Evolutionary conservation across 2,329 filamentous ascomycete genomes (phyloP), one percentile per base, ranked within the genome.

Genomic region (Colletotrichum sp.): DNA sequence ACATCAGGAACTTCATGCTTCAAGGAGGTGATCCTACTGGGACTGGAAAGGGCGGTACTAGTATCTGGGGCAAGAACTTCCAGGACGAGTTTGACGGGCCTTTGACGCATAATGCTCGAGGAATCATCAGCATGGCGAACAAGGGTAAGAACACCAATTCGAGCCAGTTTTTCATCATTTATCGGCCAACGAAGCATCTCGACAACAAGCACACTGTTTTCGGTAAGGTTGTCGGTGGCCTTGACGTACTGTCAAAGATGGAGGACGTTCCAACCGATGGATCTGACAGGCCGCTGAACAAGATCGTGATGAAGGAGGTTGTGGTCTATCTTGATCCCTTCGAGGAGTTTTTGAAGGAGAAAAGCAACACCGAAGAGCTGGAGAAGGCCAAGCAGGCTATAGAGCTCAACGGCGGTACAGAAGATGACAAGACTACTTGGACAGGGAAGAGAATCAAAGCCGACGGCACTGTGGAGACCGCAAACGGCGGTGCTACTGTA

Each of bases 141-240:
- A 99, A 99, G 83, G 97, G 97, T 75, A 98, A 98, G 82, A 96
- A 98, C 82, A 99, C 96, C 26, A 99, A 99, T 85, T 97, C 95
- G 10, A 95, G 92, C 79, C 97, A 99, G 85, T 99, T 93, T 83
- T 99, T 99, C 88, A 94, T 99, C 82, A 95, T 94, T 0, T 99
- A 99, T 84, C 93, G 95, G 67, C 89, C 94, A 1, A 92, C 93
- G 0, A 93, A 94, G 78, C 97, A 99, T 86, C 90, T 99, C 1
- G 95, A 99, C 84, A 91, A 93, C 76, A 99, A 99, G 82, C 97
- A 99, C 85, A 99, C 97, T n/a, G 95, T 99, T 55, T 99, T 99
- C 81, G 97, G 94, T 3, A 92, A 93, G 49, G 92, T 99, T 1
- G 94, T 98, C 2, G 95, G 94, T 32, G 96, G 94, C 1, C 81